Percentiles rank a stretch among this genome's conserved stretches.
Conservation (phyloP, 1,139 yeast species). For the Yamadazyma oceani region DNA sequence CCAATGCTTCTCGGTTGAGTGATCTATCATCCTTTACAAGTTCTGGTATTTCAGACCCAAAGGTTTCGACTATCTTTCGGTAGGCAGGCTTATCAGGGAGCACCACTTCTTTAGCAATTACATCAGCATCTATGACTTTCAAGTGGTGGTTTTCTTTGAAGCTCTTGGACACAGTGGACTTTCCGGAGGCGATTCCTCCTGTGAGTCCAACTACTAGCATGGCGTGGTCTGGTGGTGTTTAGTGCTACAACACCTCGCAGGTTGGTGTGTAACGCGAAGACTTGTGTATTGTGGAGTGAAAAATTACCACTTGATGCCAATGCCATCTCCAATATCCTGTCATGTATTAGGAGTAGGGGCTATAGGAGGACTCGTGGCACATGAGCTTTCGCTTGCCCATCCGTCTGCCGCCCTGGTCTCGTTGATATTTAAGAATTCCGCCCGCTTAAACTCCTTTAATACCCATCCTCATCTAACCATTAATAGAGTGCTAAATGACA, state of each 20-base stretch:
- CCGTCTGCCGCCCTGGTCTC: conserved; percentile 5
- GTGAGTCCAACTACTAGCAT: conserved; percentile 93
- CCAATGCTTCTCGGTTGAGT: conserved; percentile 73
- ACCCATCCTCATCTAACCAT: conserved; percentile 11
- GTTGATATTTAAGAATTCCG: conserved; percentile 6
- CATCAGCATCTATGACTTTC: conserved; percentile 83
- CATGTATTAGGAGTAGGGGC: conserved; percentile 18
- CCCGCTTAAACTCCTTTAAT: neutral
- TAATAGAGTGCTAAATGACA: neutral
- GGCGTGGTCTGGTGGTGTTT: too few relatives aligned
- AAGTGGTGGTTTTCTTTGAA: conserved; percentile 52
- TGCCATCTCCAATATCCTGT: conserved; percentile 2
- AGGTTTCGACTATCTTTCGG: conserved; percentile 58
- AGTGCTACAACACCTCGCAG: too few relatives aligned
- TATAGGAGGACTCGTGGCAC: conserved; percentile 18
- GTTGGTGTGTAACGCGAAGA: too few relatives aligned
- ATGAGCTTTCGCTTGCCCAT: conserved; percentile 10
- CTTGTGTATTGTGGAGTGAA: neutral
- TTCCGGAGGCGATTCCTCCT: conserved; percentile 96
- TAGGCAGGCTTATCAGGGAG: conserved; percentile 78
- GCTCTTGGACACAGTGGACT: conserved; percentile 78
- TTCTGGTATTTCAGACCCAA: conserved; percentile 54
- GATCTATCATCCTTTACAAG: conserved; percentile 46
- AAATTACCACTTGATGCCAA: too few relatives aligned
- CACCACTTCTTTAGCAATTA: conserved; percentile 82